Base-by-base conservation (phyloP, 495 filamentous ascomycete genomes). In the Amniculicola lignicola region DNA sequence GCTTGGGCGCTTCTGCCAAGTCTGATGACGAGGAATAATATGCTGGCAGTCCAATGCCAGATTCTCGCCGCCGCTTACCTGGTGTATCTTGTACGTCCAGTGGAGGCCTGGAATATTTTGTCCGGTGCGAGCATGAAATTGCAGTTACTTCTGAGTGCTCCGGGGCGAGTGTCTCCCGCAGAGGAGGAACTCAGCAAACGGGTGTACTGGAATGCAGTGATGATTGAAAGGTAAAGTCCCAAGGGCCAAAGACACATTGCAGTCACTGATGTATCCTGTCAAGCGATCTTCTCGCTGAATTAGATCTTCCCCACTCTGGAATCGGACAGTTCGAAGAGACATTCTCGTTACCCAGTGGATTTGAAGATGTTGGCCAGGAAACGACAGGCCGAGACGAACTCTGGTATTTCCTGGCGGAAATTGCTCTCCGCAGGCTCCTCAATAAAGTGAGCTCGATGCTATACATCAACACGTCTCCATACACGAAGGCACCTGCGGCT, bases 321-420 rank as follows among this genome's bases (percentile, higher is more conserved):
- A 86, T 92, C 42, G 84, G 86, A 21, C 82, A 86, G 55, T 88
- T 86, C 61, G 88, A 90, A 68, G 87, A 92, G 57, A 77, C 79
- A n/a, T 83, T 92, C 31, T 84, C 85, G 10, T 75, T 92, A 6
- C 87, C 87, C 0, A 81, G 84, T 18, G 84, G 84, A 6, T 92
- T 92, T 64, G 84, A 87, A 59, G 81, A 82, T 51, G 69, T 70
- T 19, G 50, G 68, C 62, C 16, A 82, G 21, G 79, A 83, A 18
- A 49, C 66, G 12, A 77, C 82, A 4, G 84, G 85, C 10, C 79
- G 82, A 43, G 87, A 90, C 57, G 86, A 90, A 46, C 73, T 90
- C 27, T 90, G 87, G 87, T 90, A 92, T 66, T 90, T 89, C 65
- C 70, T 90, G 51, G 86, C 86, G 25, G 87, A 92, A 65, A 90